Evolutionary conservation across 148 eudicot genomes (phyloP), one percentile per base, ranked within the genome.

Genomic region (Dianthus caryophyllus): DNA sequence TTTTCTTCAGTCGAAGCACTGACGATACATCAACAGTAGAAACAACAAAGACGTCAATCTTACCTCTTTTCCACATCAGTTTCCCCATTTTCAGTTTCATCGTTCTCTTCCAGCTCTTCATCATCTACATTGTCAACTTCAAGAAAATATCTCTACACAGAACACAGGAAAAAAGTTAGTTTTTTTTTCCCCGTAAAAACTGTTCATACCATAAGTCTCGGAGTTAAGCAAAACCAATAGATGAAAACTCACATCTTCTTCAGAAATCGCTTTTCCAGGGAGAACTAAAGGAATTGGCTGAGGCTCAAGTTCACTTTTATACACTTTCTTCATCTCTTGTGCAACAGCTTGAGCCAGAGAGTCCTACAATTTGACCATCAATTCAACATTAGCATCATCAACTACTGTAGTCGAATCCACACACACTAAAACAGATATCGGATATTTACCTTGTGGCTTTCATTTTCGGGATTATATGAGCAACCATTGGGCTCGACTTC

Each of bases 401-500:
- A 4, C 24, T n/a, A 60, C 66, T 52, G 31, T 31, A 14, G 24
- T 31, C 11, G 31, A 54, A 27, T 31, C 17, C 11, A n/a, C 46
- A 20, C 27, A 15, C 49, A 44, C 47, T 18, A 44, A 36, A 14
- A 39, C 24, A 50, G 54, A 25, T 1, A 64, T 20, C 33, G 13
- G 33, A 31, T 67, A 9, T 59, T 70, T 73, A 93, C 98, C 98
- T 93, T 87, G 79, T 93, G 98, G 77, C 82, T 80, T 62, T 89
- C 95, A 56, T 71, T 79, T 20, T 86, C 62, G 9, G 96, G 98
- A 75, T 93, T 93, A 78, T 76, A 89, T 65, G 98, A 93, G 80
- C 98, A 93, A 24, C 98, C 98, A 68, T 86, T 80, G 67, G 89
- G 89, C 70, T 89, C 96, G 73, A 89, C 83, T 81, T 93, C 98